Base-by-base conservation (phyloP, 208 protist genomes). In the Trypanosoma scelopori region DNA sequence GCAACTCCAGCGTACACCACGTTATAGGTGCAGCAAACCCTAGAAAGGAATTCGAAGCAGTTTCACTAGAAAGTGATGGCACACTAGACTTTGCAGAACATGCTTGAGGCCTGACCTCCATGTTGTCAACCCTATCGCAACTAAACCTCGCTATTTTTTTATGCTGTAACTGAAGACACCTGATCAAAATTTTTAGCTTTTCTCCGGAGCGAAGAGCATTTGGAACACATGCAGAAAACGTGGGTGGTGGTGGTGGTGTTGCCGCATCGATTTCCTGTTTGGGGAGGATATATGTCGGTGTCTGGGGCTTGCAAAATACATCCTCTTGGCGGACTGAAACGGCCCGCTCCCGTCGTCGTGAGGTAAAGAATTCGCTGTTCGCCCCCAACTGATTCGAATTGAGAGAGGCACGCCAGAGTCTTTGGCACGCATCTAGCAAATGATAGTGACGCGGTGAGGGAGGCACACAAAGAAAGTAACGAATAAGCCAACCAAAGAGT, bases 401-500 rank as follows among this genome's bases (percentile, higher is more conserved):
- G 6, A n/a, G 13, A 20, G 62, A 59, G 39, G 18, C 41, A 39
- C 46, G 28, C 55, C 32, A 71, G 16, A 71, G 48, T 18, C 16
- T 39, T 37, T 68, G 67, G 57, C 48, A 70, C 63, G 42, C 35
- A 71, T 61, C 64, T 13, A 68, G 25, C 9, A 75, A 47, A 64
- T 59, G 27, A 43, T 60, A 50, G 22, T 74, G 68, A 55, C 61
- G 68, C 13, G 39, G 20, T 53, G 45, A 61, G 49, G 35, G 28
- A 27, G 61, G 32, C 0, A 41, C 20, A 32, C 70, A 67, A 46
- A 48, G 20, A 60, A 57, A 59, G 35, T 55, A 72, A 1, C 32
- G 25, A 62, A 64, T 49, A 69, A 74, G n/a, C 16, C 67, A 18
- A 59, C 23, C 23, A 57, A 72, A 66, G 5, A 79, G 51, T 47